Evolutionary conservation across 129 eudicot species (phyloP).

Genomic region (Helianthus tuberosus): DNA sequence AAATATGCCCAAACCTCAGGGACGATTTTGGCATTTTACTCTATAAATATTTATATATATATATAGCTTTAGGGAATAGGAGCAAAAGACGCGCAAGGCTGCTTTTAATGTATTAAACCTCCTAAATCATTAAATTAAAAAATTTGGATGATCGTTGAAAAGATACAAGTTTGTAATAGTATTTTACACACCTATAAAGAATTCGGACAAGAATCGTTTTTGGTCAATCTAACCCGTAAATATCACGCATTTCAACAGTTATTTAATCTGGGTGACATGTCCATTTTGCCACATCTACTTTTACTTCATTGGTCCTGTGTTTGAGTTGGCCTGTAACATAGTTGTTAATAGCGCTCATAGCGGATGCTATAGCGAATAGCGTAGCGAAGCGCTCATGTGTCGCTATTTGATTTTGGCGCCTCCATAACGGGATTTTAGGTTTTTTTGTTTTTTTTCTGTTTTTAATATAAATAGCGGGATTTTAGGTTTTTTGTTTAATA

Average conservation of each 20-base stretch:
- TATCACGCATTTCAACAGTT: background rate
- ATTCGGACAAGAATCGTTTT: background rate
- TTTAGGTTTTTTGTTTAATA: no score
- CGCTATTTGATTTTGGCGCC: no score
- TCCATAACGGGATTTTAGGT: no score
- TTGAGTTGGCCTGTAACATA: slow-evolving; percentile 1
- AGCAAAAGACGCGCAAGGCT: background rate
- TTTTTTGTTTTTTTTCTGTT: no score
- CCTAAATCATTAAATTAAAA: background rate
- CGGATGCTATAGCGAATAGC: no score
- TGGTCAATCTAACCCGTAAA: background rate
- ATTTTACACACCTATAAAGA: background rate
- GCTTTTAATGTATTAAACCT: background rate
- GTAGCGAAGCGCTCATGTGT: no score
- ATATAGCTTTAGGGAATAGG: background rate
- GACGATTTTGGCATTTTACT: no score
- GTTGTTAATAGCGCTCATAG: no score
- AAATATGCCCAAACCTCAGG: no score
- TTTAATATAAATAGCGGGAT: no score
- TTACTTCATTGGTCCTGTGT: slow-evolving; percentile 8
- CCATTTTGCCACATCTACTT: background rate
- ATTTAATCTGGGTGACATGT: background rate
- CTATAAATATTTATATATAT: no score
- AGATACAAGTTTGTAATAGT: background rate
- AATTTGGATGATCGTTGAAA: background rate